A percentile compares a stretch with the other conserved stretches of the same genome.
These are phyloP conservation scores for Linnemannia elongata DNA, from an alignment of 192 early-diverging fungal genomes.

Conservation along the genomic window DNA sequence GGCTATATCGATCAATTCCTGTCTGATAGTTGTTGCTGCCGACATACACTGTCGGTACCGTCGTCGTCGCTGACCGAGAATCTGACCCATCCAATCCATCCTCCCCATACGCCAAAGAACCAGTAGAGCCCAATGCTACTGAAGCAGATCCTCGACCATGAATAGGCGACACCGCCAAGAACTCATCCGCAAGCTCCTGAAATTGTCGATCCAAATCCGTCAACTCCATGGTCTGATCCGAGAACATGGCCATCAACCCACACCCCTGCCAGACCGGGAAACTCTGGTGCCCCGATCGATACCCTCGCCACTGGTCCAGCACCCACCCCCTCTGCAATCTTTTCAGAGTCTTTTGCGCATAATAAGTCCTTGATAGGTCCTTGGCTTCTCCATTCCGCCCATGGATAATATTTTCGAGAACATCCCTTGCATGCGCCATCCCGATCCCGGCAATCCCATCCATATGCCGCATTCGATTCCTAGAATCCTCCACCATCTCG, in stretches of 20 bases:
- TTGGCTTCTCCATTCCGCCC: conserved; percentile 30
- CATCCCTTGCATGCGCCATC: conserved; percentile 43
- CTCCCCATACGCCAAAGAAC: background rate
- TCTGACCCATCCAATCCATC: background rate
- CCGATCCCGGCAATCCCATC: conserved; percentile 49
- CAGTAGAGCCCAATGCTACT: background rate
- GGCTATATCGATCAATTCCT: conserved; percentile 18
- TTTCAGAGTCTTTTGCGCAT: conserved; percentile 40
- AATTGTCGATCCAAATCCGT: conserved; percentile 38
- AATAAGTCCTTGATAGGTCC: conserved; percentile 37
- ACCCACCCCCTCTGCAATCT: conserved; percentile 49
- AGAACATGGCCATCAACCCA: conserved; percentile 52
- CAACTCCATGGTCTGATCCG: conserved; percentile 34
- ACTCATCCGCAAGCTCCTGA: conserved; percentile 43
- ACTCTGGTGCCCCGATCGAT: conserved; percentile 14
- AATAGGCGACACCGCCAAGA: conserved; percentile 33
- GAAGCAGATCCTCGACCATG: background rate
- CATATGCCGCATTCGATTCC: conserved; percentile 47
- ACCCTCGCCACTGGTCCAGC: conserved; percentile 51
- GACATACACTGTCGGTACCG: background rate
- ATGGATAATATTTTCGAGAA: conserved; percentile 43
- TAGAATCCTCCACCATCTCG: conserved; percentile 45
- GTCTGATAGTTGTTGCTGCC: background rate
- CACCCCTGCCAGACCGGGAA: conserved; percentile 57
- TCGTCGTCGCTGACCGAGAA: background rate